Percentiles rank a stretch among this genome's conserved stretches.
These are phyloP conservation scores for Wallemia hederae DNA, from an alignment of 1,284 basidiomycete species.

Conservation along the genomic window DNA sequence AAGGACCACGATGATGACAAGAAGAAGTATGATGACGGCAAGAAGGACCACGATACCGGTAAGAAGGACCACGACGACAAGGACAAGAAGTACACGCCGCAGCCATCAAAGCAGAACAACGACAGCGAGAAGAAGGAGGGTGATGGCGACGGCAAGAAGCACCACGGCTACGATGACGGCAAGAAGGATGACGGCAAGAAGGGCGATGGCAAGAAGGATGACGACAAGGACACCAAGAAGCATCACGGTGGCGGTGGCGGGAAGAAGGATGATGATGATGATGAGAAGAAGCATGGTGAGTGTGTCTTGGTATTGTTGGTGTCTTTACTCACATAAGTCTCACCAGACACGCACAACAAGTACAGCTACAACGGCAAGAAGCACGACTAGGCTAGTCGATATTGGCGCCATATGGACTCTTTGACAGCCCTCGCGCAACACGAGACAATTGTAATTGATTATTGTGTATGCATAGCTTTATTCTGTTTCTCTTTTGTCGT, in stretches of 20 bases:
- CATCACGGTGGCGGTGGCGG: background rate
- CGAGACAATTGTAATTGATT: too few relatives aligned
- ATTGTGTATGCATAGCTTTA: too few relatives aligned
- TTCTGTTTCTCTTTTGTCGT: too few relatives aligned
- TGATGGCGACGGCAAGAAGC: background rate
- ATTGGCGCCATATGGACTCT: too few relatives aligned
- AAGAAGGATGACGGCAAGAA: background rate
- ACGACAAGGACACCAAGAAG: too few relatives aligned
- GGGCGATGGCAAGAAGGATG: background rate
- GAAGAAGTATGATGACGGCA: background rate
- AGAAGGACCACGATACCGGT: background rate
- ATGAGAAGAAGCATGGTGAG: background rate
- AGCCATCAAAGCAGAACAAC: background rate
- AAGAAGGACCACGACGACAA: too few relatives aligned
- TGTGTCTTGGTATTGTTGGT: too few relatives aligned
- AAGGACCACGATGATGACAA: background rate
- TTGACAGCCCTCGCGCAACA: too few relatives aligned
- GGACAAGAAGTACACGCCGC: too few relatives aligned
- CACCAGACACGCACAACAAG: too few relatives aligned
- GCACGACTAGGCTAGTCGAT: too few relatives aligned
- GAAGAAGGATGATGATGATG: background rate
- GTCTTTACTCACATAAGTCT: too few relatives aligned
- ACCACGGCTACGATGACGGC: background rate
- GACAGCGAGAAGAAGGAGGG: background rate
- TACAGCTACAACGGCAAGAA: background rate